A percentile compares a stretch with the other conserved stretches of the same genome.
Evolutionary conservation across 805 yeast genomes (phyloP).

Genomic region (Wickerhamiella azyma): DNA sequence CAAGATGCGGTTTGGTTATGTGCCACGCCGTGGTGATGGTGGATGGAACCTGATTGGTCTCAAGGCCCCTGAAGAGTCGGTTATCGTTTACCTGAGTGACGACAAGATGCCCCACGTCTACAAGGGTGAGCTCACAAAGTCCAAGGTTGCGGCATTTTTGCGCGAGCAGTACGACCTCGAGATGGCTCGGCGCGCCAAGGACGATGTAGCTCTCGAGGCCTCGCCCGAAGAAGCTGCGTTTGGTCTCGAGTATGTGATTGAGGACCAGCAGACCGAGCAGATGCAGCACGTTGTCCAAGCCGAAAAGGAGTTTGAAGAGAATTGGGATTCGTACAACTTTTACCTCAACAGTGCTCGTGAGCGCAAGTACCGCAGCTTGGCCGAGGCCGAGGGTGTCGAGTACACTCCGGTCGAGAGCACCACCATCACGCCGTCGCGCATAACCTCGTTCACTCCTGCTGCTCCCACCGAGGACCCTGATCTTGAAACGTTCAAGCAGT

Average conservation of each 20-base stretch:
- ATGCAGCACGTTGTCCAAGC: slow-evolving; percentile 14
- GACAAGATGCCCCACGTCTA: slow-evolving; percentile 18
- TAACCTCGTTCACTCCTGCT: slow-evolving; percentile 2
- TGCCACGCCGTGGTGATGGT: slow-evolving; percentile 20
- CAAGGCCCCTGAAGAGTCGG: slow-evolving; percentile 17
- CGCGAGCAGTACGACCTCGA: slow-evolving; percentile 19
- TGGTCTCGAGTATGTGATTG: slow-evolving; percentile 18
- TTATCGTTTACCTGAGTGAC: slow-evolving; percentile 19
- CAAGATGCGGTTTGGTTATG: slow-evolving; percentile 20
- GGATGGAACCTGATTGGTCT: slow-evolving; percentile 19
- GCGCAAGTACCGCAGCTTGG: slow-evolving; percentile 3
- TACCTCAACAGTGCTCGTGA: slow-evolving; percentile 14
- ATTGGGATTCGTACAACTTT: slow-evolving; percentile 2
- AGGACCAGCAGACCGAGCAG: slow-evolving; percentile 17
- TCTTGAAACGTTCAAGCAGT: background rate
- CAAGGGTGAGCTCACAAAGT: slow-evolving; percentile 22
- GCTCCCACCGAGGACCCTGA: slow-evolving; percentile 5
- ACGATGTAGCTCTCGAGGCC: slow-evolving; percentile 4
- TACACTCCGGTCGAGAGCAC: slow-evolving; percentile 8
- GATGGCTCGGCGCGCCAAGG: slow-evolving; percentile 14
- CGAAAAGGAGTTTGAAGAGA: slow-evolving; percentile 9
- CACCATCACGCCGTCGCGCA: background rate
- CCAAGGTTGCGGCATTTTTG: slow-evolving; percentile 18
- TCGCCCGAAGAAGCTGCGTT: slow-evolving; percentile 14
- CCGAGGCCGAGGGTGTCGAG: slow-evolving; percentile 10